phyloP scores from a whole-genome alignment of 805 yeast genomes.

The Ogataea parapolymorpha region DNA sequence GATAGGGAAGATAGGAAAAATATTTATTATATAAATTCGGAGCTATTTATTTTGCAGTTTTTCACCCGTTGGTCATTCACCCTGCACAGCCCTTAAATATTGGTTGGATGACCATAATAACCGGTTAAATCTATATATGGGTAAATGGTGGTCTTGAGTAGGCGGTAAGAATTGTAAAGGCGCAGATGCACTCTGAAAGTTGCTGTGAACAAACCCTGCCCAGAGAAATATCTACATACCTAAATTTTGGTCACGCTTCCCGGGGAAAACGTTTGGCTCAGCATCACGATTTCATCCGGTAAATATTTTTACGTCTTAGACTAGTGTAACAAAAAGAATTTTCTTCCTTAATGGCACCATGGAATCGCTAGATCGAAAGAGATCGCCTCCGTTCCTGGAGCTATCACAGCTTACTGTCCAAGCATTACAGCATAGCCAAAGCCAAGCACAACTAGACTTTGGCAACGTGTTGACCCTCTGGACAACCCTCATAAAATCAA shows the following conservation, averaged over 20 bases:
- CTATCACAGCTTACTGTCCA: constrained; percentile 28
- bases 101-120: neutral
- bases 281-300: constrained; percentile 7
- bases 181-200: neutral
- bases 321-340: neutral
- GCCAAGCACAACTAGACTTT: constrained; percentile 31
- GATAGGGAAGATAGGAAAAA: constrained; percentile 1
- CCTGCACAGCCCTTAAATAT: neutral
- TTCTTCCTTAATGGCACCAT: constrained; percentile 8
- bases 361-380: constrained; percentile 25
- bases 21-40: neutral
- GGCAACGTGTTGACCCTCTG: constrained; percentile 40
- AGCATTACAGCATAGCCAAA: constrained; percentile 21
- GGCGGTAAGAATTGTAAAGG: too few species aligned
- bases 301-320: constrained; percentile 3
- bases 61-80: constrained; percentile 2
- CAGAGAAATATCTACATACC: neutral
- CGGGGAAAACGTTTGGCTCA: neutral
- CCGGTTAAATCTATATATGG: too few species aligned
- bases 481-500: constrained; percentile 37
- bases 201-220: neutral
- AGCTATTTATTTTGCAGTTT: neutral
- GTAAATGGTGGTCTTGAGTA: too few species aligned
- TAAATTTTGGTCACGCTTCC: constrained; percentile 10
- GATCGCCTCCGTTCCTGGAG: constrained; percentile 32